Percentiles rank a stretch among this genome's conserved stretches.
These are phyloP conservation scores for Cyclocybe aegerita DNA, from an alignment of 768 basidiomycete species.

Conservation along the genomic window DNA sequence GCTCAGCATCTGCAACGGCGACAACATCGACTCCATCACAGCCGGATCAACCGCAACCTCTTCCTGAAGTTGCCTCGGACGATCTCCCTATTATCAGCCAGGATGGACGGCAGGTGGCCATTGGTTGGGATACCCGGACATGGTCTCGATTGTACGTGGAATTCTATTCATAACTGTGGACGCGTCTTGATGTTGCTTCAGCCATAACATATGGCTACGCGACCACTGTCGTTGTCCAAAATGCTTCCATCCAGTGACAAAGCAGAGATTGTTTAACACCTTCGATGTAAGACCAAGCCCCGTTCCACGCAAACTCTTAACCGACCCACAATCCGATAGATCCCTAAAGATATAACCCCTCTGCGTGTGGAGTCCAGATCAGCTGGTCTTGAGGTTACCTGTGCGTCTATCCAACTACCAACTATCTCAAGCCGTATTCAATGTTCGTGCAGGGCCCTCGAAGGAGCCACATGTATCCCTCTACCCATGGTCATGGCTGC, in stretches of 20 bases:
- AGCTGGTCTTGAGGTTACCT: conserved; percentile 73
- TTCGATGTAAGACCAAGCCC: conserved; percentile 56
- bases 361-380: conserved; percentile 49
- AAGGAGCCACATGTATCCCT: conserved; percentile 69
- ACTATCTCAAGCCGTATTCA: neutral
- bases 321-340: conserved; percentile 41
- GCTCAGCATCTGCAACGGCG: conserved; percentile 23
- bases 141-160: conserved; percentile 77
- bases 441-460: conserved; percentile 46
- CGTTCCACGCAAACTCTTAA: neutral
- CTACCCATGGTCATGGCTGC: conserved; percentile 89
- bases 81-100: conserved; percentile 54
- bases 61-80: conserved; percentile 29
- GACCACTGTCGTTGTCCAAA: conserved; percentile 90
- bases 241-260: conserved; percentile 87
- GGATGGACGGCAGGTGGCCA: conserved; percentile 59
- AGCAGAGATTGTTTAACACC: conserved; percentile 86
- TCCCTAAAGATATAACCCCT: conserved; percentile 74
- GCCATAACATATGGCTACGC: conserved; percentile 88
- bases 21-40: conserved; percentile 10
- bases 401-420: conserved; percentile 40
- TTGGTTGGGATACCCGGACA: conserved; percentile 70
- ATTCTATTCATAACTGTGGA: neutral
- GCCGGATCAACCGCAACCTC: conserved; percentile 14
- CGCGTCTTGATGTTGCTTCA: conserved; percentile 26